Base-by-base conservation (phyloP, 495 filamentous ascomycete genomes). In the Xylaria scruposa region DNA sequence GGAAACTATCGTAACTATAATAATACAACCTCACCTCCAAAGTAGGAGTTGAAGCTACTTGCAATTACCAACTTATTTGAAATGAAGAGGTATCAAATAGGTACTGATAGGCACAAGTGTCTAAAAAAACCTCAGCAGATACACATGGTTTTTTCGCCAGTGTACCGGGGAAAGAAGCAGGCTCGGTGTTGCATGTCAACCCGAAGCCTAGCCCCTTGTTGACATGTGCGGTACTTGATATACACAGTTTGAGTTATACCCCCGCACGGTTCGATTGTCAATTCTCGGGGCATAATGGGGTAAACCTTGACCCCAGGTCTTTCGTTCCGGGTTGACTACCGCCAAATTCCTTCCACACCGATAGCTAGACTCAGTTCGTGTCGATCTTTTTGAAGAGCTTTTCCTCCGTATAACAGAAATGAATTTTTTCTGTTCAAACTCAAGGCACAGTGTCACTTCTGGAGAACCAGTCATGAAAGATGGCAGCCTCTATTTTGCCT, bases 401-500 rank as follows among this genome's bases (percentile, higher is more conserved):
- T 3, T 31, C 56, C 19, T 60, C 26, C 21, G 31, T 31, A 36
- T 60, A 60, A 31, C 26, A 60, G 5, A 38, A 60, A 60, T 60
- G 56, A 38, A 19, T 60, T 38, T 38, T 31, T 38, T n/a, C 56
- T 17, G 15, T 15, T 60, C 56, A 60, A 17, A 15, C 36, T 36
- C 56, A n/a, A 60, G 38, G 56, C 26, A 38, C n/a, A 2, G 15
- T n/a, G 36, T 38, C 36, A 6, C 36, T 38, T 38, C 36, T 38
- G 36, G 36, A 38, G 36, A 31, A 3, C 17, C 56, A 38, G 56
- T 60, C 56, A 60, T 7, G 56, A 31, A 60, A 19, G 31, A 38
- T 31, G 56, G 59, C 59, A 62, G 21, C 36, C 36, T 62, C 19
- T 93, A 93, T 82, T 93, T 93, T 77, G 92, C 87, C 76, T 93